These are phyloP conservation scores for Umbelopsis isabellina DNA, from an alignment of 192 early-diverging fungal genomes.

Conservation along the genomic window DNA sequence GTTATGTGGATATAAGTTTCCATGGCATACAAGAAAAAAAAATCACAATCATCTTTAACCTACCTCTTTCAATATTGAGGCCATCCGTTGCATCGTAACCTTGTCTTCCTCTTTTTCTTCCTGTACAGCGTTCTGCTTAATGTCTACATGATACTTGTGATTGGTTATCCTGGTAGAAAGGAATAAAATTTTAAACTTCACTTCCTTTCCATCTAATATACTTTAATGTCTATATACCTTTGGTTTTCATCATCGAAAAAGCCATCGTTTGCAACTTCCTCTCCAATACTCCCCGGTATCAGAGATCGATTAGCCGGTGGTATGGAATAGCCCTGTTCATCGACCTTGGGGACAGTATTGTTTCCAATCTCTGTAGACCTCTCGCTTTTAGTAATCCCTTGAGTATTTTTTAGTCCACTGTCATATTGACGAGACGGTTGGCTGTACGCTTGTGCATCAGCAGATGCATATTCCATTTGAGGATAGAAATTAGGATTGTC, in stretches of 20 bases:
- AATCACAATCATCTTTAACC: not conserved
- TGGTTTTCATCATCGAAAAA: slow-evolving; percentile 7
- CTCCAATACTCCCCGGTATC: not conserved
- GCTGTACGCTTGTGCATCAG: not conserved
- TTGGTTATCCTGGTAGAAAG: not conserved
- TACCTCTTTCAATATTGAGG: slow-evolving; percentile 15
- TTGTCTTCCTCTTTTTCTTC: slow-evolving; percentile 11
- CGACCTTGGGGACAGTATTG: not conserved
- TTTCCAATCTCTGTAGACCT: too few species aligned
- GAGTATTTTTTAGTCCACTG: too few species aligned
- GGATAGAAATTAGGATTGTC: not conserved
- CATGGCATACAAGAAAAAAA: not conserved
- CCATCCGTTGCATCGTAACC: slow-evolving; percentile 3
- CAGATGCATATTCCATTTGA: not conserved
- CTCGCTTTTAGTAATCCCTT: not conserved
- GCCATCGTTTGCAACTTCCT: not conserved
- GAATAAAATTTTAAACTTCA: not conserved
- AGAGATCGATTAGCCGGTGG: not conserved
- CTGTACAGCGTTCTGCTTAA: slow-evolving; percentile 6
- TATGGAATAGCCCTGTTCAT: slow-evolving; percentile 6
- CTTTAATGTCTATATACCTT: not conserved
- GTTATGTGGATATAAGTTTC: not conserved
- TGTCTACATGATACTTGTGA: slow-evolving; percentile 6
- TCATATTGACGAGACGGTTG: too few species aligned
- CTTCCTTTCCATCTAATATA: too few species aligned